phyloP scores from a whole-genome alignment of 306 rosid species.

The Corylus americana region DNA sequence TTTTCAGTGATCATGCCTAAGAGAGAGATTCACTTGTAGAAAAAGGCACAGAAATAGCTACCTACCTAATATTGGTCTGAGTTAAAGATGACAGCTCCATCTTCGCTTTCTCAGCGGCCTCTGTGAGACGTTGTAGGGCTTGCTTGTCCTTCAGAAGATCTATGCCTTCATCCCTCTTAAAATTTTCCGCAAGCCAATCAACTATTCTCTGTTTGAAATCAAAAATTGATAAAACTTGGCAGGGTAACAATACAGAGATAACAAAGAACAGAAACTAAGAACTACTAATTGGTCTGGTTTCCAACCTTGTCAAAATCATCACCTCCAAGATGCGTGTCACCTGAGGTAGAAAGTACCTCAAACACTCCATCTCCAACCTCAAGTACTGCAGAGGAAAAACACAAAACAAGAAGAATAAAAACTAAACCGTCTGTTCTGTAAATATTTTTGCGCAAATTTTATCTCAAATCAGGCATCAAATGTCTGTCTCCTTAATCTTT shows the following conservation, averaged over 20 bases:
- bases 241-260: not conserved
- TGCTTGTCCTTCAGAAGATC: conserved; percentile 89
- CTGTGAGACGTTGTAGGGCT: conserved; percentile 94
- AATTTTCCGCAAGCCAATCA: conserved; percentile 78
- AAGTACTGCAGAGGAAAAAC: conserved; percentile 44
- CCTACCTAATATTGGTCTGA: conserved; percentile 80
- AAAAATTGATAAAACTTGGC: not conserved
- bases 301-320: conserved; percentile 95
- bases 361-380: conserved; percentile 99
- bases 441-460: no score
- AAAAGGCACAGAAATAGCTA: not conserved
- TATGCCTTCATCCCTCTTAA: conserved; percentile 85
- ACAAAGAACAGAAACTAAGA: not conserved
- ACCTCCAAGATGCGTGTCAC: conserved; percentile 96
- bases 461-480: not conserved
- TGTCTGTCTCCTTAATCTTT: not conserved
- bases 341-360: conserved; percentile 94
- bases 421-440: not conserved
- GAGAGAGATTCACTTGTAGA: not conserved
- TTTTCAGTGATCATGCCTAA: not conserved
- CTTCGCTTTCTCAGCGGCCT: conserved; percentile 95
- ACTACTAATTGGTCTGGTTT: not conserved
- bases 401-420: not conserved
- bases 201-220: conserved; percentile 64
- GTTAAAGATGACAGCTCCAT: conserved; percentile 94